Percentiles rank a stretch among this genome's conserved stretches.
These are phyloP conservation scores for Vicia sativa DNA, from an alignment of 306 rosid species.

Conservation along the genomic window DNA sequence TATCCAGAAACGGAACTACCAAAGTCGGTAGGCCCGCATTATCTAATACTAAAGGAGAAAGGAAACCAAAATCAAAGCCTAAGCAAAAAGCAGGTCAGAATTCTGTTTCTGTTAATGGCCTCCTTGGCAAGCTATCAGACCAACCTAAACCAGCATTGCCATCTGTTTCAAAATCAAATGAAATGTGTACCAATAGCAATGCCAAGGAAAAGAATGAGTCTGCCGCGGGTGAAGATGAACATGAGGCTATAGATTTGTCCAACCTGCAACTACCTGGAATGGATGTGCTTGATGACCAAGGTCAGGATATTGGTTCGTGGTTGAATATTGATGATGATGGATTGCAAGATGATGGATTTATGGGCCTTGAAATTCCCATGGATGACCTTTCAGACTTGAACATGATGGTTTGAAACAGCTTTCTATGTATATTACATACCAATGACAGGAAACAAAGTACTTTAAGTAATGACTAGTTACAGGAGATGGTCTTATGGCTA, in stretches of 20 bases:
- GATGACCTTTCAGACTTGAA: constrained; percentile 95
- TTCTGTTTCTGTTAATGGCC: constrained; percentile 85
- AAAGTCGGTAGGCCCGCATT: constrained; percentile 76
- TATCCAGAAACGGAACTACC: constrained; percentile 70
- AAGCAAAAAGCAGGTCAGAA: constrained; percentile 83
- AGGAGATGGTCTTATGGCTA: constrained; percentile 55
- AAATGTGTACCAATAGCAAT: constrained; percentile 48
- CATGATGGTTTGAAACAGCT: constrained; percentile 90
- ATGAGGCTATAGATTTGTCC: constrained; percentile 74
- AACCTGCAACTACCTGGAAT: constrained; percentile 80
- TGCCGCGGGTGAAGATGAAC: constrained; percentile 65
- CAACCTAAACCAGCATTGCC: constrained; percentile 65
- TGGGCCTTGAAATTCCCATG: constrained; percentile 99
- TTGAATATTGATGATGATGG: constrained; percentile 87
- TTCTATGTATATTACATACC: constrained; percentile 82
- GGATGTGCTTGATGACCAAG: constrained; percentile 79
- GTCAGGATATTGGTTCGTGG: constrained; percentile 91
- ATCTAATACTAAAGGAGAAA: constrained; percentile 71
- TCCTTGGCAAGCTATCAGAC: constrained; percentile 71
- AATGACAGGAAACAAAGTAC: constrained; percentile 73
- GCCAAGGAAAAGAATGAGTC: constrained; percentile 59
- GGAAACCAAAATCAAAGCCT: constrained; percentile 83
- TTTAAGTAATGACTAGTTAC: constrained; percentile 62
- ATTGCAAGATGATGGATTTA: constrained; percentile 80
- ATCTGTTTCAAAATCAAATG: constrained; percentile 64